A percentile compares a stretch with the other conserved stretches of the same genome.
These are phyloP conservation scores for Myriangium duriaei DNA, from an alignment of 2,329 filamentous ascomycete species.

Conservation along the genomic window DNA sequence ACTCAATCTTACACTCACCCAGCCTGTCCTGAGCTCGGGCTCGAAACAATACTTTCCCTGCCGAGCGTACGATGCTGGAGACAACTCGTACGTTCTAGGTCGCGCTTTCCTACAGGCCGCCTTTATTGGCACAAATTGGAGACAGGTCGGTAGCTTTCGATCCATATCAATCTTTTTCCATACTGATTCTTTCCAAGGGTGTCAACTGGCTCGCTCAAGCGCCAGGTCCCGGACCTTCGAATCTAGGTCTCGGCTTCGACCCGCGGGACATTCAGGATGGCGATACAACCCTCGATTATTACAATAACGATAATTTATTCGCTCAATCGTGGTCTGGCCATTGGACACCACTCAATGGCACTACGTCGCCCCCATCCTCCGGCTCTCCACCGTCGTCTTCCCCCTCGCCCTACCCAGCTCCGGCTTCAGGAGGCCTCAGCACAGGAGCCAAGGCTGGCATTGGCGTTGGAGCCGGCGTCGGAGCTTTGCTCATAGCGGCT, in stretches of 20 bases:
- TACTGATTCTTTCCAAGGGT: no score
- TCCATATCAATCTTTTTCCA: no score
- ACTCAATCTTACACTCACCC: constrained; percentile 27
- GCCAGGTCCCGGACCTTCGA: constrained; percentile 22
- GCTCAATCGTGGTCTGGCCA: constrained; percentile 1
- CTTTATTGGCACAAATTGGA: constrained; percentile 33
- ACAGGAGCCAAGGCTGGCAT: constrained; percentile 25
- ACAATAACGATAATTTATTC: constrained; percentile 7
- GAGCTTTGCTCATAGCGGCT: constrained; percentile 11
- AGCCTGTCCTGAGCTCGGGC: constrained; percentile 23
- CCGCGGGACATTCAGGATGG: constrained; percentile 8
- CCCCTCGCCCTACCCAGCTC: no score
- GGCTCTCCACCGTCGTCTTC: constrained; percentile 18
- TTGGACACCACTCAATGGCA: not conserved
- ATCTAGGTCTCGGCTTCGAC: constrained; percentile 1
- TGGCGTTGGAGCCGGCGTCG: constrained; percentile 22
- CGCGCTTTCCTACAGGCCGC: constrained; percentile 37
- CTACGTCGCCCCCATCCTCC: not conserved
- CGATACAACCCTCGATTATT: constrained; percentile 7
- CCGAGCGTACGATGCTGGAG: no score
- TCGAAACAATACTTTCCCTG: constrained; percentile 34
- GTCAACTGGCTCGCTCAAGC: constrained; percentile 33
- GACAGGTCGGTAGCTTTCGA: no score
- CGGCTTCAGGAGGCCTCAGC: constrained; percentile 14
- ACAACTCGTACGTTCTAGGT: constrained; percentile 32